Conservation (phyloP, 305 asterid genomes). For the Solanum chacoense region DNA sequence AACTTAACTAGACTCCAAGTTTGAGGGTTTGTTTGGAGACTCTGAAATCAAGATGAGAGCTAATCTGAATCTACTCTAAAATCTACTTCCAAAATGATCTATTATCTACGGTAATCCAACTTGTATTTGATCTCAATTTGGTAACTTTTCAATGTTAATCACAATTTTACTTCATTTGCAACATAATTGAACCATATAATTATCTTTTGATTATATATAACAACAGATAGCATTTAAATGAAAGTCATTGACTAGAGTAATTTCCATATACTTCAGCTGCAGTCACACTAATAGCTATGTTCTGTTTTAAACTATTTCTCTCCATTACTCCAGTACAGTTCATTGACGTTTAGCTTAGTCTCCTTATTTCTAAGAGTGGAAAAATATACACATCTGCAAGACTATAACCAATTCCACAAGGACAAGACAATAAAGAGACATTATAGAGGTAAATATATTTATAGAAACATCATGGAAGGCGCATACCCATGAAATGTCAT, state of each 20-base stretch:
- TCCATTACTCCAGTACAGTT: background rate
- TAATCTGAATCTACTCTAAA: background rate
- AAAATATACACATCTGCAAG: background rate
- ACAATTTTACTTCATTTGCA: background rate
- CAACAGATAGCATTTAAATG: background rate
- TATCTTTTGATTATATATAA: background rate
- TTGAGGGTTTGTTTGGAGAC: background rate
- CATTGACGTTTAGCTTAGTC: background rate
- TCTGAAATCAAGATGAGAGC: background rate
- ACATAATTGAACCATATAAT: background rate
- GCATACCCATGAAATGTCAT: constrained; percentile 54
- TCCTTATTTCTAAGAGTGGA: background rate
- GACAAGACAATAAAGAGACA: background rate
- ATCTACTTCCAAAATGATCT: background rate
- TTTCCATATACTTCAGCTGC: background rate
- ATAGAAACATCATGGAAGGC: constrained; percentile 9
- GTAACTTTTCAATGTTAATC: background rate
- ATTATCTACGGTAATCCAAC: background rate
- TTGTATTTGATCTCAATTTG: background rate
- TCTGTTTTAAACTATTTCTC: background rate
- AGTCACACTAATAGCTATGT: background rate
- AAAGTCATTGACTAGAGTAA: background rate
- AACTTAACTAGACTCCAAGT: background rate
- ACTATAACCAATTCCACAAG: background rate
- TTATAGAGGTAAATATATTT: background rate